Conservation (phyloP, 805 yeast genomes). For the Debaryomyces maramus region DNA sequence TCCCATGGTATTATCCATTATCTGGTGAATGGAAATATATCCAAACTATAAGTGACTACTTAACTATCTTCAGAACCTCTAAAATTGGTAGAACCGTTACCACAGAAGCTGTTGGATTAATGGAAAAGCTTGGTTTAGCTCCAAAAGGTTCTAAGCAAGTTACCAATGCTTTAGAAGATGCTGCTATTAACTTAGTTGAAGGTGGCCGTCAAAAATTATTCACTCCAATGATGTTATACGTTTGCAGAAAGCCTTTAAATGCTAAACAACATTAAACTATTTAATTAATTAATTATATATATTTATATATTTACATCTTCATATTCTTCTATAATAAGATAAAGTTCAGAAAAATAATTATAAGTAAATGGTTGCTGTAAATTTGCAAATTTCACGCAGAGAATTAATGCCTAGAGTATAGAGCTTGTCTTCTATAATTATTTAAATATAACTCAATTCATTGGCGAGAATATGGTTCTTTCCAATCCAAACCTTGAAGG, state of each 20-base stretch:
- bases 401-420: no score
- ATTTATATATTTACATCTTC: no score
- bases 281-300: no score
- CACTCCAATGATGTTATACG: conserved; percentile 96
- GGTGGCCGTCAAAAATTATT: conserved; percentile 90
- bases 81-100: conserved; percentile 83
- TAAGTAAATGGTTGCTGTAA: no score
- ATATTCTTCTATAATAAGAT: no score
- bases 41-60: conserved; percentile 73
- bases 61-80: conserved; percentile 87
- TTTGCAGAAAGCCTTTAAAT: conserved; percentile 74
- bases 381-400: no score
- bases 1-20: conserved; percentile 98
- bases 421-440: no score
- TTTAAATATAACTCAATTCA: no score
- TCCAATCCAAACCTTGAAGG: conserved; percentile 43
- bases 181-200: conserved; percentile 90
- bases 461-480: no score
- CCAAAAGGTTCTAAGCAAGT: conserved; percentile 90
- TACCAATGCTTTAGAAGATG: conserved; percentile 91
- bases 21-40: conserved; percentile 91
- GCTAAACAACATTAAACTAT: no score
- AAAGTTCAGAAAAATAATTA: no score
- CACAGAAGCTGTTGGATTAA: conserved; percentile 70
- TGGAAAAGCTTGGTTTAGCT: conserved; percentile 85